Conservation (phyloP, 139 green algal species). For the Choricystis sp. region DNA sequence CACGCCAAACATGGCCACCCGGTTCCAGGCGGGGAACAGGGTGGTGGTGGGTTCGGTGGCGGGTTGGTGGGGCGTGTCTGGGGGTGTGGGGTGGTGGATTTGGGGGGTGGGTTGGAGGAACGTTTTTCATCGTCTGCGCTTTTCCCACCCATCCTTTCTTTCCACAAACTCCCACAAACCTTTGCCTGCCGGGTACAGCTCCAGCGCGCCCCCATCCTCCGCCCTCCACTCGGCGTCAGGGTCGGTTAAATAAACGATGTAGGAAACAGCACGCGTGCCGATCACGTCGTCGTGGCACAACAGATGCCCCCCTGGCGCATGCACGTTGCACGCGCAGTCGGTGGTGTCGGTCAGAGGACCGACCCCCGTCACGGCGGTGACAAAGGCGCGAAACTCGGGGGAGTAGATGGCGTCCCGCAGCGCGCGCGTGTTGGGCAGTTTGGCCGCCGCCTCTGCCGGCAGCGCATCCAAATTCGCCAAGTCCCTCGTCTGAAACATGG, state of each 20-base stretch:
- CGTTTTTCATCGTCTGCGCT: too few species aligned
- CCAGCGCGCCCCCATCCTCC: constrained; percentile 64
- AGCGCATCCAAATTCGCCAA: constrained; percentile 62
- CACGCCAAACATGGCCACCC: constrained; percentile 73
- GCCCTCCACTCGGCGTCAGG: constrained; percentile 50
- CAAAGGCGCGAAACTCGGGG: constrained; percentile 31
- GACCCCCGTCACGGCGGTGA: constrained; percentile 40
- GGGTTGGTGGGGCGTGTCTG: constrained; percentile 29
- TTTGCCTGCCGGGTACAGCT: constrained; percentile 51
- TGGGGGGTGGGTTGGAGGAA: too few species aligned
- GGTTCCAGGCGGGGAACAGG: constrained; percentile 49
- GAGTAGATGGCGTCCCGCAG: constrained; percentile 65
- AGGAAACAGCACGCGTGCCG: constrained; percentile 58
- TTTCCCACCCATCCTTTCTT: too few species aligned
- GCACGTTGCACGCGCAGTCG: constrained; percentile 77
- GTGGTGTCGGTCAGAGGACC: constrained; percentile 50
- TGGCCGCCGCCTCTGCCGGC: constrained; percentile 26
- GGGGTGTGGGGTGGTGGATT: neutral
- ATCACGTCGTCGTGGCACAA: constrained; percentile 87
- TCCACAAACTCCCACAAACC: too few species aligned
- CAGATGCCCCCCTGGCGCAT: constrained; percentile 53
- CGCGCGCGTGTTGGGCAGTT: constrained; percentile 43
- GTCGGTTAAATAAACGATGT: constrained; percentile 86
- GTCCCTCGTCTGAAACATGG: constrained; percentile 76
- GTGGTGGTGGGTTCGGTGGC: constrained; percentile 23